These are phyloP conservation scores for Clarkia xantiana DNA, from an alignment of 345 rosid genomes.

Conservation along the genomic window DNA sequence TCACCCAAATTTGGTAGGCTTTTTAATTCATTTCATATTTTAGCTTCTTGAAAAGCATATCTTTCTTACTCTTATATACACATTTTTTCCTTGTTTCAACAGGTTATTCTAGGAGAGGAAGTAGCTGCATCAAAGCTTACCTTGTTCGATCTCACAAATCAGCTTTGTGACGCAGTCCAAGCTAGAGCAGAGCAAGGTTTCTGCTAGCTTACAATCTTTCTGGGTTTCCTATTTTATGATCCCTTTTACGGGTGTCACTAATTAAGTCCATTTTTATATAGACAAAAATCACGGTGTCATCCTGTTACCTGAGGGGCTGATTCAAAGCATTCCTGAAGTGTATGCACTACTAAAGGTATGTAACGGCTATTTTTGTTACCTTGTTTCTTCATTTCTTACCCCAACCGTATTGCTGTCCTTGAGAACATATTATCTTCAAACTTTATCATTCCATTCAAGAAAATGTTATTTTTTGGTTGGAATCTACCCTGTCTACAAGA, in stretches of 20 bases:
- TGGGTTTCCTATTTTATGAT: slow-evolving; percentile 2
- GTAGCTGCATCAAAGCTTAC: slow-evolving; percentile 98
- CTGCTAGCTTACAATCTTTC: slow-evolving; percentile 1
- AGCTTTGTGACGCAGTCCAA: slow-evolving; percentile 95
- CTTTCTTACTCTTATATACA: not conserved
- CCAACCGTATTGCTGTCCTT: too few species aligned
- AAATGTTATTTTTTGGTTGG: too few species aligned
- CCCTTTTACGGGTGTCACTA: slow-evolving; percentile 8
- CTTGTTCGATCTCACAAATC: slow-evolving; percentile 73
- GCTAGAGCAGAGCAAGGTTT: slow-evolving; percentile 84
- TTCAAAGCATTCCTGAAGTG: slow-evolving; percentile 95
- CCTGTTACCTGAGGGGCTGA: slow-evolving; percentile 93
- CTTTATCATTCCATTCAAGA: too few species aligned
- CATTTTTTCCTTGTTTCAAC: slow-evolving; percentile 3
- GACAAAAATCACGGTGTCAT: slow-evolving; percentile 94
- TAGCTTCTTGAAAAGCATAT: not conserved
- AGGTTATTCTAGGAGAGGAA: slow-evolving; percentile 97
- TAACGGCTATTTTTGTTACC: too few species aligned
- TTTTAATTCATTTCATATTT: not conserved
- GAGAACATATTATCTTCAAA: too few species aligned
- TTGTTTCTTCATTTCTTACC: too few species aligned
- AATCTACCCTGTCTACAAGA: not conserved
- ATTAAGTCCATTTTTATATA: slow-evolving; percentile 18
- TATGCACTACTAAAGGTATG: slow-evolving; percentile 82
- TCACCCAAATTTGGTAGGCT: slow-evolving; percentile 89